Base-by-base conservation (phyloP, 345 rosid species). In the Linum tenue region DNA sequence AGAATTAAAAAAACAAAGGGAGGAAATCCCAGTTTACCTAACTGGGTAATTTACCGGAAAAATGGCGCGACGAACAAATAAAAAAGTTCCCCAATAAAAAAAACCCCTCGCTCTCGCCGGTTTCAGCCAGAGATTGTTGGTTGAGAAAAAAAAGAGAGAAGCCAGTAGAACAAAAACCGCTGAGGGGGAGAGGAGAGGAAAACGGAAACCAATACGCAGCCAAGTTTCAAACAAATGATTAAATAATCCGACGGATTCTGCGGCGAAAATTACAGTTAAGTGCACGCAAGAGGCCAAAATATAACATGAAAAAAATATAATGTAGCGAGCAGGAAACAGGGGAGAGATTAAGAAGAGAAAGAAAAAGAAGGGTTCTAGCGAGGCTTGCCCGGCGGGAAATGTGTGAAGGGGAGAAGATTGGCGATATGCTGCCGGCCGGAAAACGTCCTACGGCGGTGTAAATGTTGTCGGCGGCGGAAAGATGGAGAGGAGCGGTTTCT, bases 1-100 rank as follows among this genome's bases (percentile, higher is more conserved):
- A 22, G 31, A 22, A 22, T 22, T 22, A 22, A 22, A 11, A 5
- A 43, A 22, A 22, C 0, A 7, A 43, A 43, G 3, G 10, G 50
- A 43, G 50, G 6, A 5, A 43, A 43, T 43, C 10, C 6, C 9
- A 36, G 5, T 11, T 35, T 4, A 10, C 53, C 14, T 12, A 48
- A 10, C 14, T 9, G 31, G 31, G 66, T 61, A 66, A 66, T 62
- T 71, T 72, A 55, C 37, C 58, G 9, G 17, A 60, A 39, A 66
- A 56, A 4, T 22, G 31, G 53, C 11, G 1, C 5, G 57, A 63
- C 50, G 37, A 43, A 22, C 31, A 63, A 4, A 15, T 7, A 15
- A 44, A 1, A 9, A 10, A 10, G 53, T 48, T 48, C 53, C 53
- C 14, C 9, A 48, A 48, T 7, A 5, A 8, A 44, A 44, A 22